phyloP scores from a whole-genome alignment of 1,139 yeast species.

The Kodamaea arcana region DNA sequence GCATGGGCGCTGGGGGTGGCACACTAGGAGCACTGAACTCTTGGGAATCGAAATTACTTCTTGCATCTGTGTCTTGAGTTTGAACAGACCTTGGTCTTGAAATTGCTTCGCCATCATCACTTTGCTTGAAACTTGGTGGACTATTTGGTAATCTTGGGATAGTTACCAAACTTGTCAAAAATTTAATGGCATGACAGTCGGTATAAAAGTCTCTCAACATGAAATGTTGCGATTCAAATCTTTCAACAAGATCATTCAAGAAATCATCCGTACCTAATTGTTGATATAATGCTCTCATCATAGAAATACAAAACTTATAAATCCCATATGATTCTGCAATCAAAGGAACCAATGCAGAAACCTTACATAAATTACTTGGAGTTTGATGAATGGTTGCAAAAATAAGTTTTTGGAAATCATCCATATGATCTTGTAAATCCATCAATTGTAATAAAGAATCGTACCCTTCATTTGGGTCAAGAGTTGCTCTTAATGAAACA shows the following conservation, averaged over 20 bases:
- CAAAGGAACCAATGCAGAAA: conserved; percentile 84
- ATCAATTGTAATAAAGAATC: conserved; percentile 83
- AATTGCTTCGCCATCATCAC: conserved; percentile 33
- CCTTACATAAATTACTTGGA: conserved; percentile 71
- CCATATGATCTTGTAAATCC: conserved; percentile 82
- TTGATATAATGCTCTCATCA: conserved; percentile 85
- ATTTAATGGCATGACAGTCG: conserved; percentile 83
- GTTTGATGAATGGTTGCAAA: conserved; percentile 70
- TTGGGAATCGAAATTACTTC: conserved; percentile 18
- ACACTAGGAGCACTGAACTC: conserved; percentile 35
- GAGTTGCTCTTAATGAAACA: conserved; percentile 78
- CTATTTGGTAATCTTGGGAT: conserved; percentile 72
- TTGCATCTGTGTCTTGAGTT: conserved; percentile 20
- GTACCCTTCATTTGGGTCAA: conserved; percentile 94
- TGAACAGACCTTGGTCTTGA: conserved; percentile 40
- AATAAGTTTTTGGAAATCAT: conserved; percentile 71
- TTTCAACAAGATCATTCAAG: conserved; percentile 65
- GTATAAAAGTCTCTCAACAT: conserved; percentile 82
- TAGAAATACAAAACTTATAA: conserved; percentile 81
- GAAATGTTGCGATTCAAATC: conserved; percentile 76
- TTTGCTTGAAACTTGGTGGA: conserved; percentile 60
- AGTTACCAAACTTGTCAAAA: conserved; percentile 76
- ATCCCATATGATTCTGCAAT: conserved; percentile 94
- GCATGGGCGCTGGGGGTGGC: conserved; percentile 42
- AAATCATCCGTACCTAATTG: conserved; percentile 78